These are phyloP conservation scores for Cymbidium sinense DNA, from an alignment of 106 monocot genomes.

Conservation along the genomic window DNA sequence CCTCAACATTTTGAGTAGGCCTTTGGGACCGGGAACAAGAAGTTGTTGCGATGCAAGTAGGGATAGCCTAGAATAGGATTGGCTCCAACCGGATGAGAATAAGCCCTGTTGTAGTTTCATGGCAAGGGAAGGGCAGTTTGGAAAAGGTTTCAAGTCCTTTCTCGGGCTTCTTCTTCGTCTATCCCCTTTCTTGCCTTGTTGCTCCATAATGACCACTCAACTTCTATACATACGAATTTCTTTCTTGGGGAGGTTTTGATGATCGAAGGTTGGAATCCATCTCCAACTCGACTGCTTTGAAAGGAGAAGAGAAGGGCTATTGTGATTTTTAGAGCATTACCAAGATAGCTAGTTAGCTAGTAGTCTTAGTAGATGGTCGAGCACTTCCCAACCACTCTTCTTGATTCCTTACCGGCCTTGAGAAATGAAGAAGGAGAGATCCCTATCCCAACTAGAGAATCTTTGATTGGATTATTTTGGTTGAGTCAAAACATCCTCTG, in stretches of 20 bases:
- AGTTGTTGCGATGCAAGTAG: not conserved
- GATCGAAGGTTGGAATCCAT: not conserved
- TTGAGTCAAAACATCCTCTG: too few relatives aligned
- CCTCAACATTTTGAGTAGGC: not conserved
- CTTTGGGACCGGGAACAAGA: not conserved
- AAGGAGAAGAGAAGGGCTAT: too few relatives aligned
- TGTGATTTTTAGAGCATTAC: too few relatives aligned
- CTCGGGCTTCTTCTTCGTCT: not conserved
- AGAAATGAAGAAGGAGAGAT: too few relatives aligned
- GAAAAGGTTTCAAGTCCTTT: not conserved
- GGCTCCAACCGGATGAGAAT: not conserved
- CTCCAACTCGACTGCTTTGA: too few relatives aligned
- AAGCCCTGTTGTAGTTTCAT: not conserved
- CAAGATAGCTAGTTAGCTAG: too few relatives aligned
- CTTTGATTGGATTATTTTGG: too few relatives aligned
- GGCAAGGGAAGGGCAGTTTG: not conserved
- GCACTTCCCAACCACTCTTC: too few relatives aligned
- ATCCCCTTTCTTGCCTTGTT: not conserved
- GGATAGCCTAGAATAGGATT: not conserved
- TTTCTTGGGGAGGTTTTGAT: not conserved
- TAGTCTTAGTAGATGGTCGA: too few relatives aligned
- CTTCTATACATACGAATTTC: not conserved
- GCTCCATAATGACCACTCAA: slow-evolving; percentile 1
- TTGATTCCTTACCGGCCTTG: too few relatives aligned
- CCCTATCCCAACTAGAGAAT: too few relatives aligned